phyloP scores from a whole-genome alignment of 1,139 yeast species.

The Magnusiomyces magnusii region DNA sequence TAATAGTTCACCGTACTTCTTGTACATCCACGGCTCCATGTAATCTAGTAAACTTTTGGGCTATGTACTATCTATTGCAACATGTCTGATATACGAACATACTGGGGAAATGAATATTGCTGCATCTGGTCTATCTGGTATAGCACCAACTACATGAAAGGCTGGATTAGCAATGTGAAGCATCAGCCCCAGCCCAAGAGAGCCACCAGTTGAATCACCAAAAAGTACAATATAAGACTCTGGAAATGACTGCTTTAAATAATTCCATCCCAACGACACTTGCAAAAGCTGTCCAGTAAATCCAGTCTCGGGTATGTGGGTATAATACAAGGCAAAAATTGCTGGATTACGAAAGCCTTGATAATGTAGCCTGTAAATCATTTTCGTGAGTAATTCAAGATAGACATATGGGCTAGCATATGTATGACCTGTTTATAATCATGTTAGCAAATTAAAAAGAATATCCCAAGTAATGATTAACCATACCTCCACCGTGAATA shows the following conservation, averaged over 20 bases:
- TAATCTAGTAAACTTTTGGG: slow-evolving; percentile 1
- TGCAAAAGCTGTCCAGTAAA: slow-evolving; percentile 29
- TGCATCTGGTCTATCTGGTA: slow-evolving; percentile 31
- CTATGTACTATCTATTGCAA: neutral
- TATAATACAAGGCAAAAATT: slow-evolving; percentile 35
- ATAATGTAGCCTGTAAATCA: slow-evolving; percentile 34
- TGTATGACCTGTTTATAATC: slow-evolving; percentile 19
- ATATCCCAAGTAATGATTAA: neutral
- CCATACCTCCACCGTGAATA: slow-evolving; percentile 35
- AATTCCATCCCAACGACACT: slow-evolving; percentile 31
- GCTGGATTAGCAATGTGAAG: slow-evolving; percentile 32
- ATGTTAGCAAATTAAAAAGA: neutral
- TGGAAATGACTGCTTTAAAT: slow-evolving; percentile 23
- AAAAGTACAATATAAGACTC: slow-evolving; percentile 29
- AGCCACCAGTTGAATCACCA: slow-evolving; percentile 43
- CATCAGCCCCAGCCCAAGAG: slow-evolving; percentile 34
- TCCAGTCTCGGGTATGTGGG: slow-evolving; percentile 23
- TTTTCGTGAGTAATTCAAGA: slow-evolving; percentile 35
- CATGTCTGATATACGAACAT: slow-evolving; percentile 1
- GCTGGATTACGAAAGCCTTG: slow-evolving; percentile 43
- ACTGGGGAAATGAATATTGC: slow-evolving; percentile 37
- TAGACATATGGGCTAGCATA: slow-evolving; percentile 33
- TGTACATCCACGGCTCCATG: slow-evolving; percentile 5
- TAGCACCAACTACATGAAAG: slow-evolving; percentile 17
- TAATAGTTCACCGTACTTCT: slow-evolving; percentile 3